Conservation (phyloP, 2,329 filamentous ascomycete genomes). For the Beauveria varroae region DNA sequence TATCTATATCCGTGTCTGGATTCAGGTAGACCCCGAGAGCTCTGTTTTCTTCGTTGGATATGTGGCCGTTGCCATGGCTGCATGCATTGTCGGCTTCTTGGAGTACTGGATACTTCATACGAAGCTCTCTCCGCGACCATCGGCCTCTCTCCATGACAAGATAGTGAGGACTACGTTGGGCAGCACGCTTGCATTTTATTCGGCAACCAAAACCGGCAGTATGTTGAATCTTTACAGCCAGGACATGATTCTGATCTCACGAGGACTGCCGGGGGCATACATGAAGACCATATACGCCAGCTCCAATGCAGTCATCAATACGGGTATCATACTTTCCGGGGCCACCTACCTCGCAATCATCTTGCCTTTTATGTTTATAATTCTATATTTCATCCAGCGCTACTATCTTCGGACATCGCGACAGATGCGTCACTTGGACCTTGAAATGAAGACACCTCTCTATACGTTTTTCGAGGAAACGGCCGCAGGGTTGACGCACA, state of each 20-base stretch:
- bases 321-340: not conserved
- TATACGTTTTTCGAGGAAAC: constrained; percentile 32
- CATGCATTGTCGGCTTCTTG: not conserved
- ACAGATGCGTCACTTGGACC: constrained; percentile 45
- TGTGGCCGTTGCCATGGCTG: not conserved
- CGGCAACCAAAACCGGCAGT: not conserved
- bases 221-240: not conserved
- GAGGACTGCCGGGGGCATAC: not conserved
- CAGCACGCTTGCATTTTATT: not conserved
- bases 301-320: not conserved
- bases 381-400: constrained; percentile 16
- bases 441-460: constrained; percentile 43
- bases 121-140: not conserved
- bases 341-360: not conserved
- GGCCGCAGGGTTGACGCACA: constrained; percentile 17
- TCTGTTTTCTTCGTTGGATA: not conserved
- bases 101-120: not conserved
- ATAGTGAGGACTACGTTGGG: not conserved
- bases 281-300: not conserved
- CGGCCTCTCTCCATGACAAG: not conserved
- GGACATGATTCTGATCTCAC: not conserved
- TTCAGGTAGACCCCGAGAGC: not conserved
- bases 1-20: not conserved
- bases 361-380: not conserved
- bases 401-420: constrained; percentile 40